Conservation (phyloP, 139 green algal species). For the Eudorina sp. region DNA sequence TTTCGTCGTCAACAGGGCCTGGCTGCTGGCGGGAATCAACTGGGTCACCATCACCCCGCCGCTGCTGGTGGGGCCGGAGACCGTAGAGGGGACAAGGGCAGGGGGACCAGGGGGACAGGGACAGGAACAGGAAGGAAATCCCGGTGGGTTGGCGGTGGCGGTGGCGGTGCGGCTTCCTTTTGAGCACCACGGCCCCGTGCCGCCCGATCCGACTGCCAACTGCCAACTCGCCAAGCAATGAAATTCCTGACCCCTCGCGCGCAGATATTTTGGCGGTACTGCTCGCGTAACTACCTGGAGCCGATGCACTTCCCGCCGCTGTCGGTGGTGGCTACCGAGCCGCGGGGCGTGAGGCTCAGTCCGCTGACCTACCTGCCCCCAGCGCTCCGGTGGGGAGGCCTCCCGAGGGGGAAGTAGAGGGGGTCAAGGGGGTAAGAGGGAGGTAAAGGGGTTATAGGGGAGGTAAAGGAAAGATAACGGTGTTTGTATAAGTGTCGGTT, state of each 20-base stretch:
- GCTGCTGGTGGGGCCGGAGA: neutral
- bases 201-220: too few relatives aligned
- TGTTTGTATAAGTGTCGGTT: too few relatives aligned
- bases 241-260: too few relatives aligned
- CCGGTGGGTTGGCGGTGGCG: too few relatives aligned
- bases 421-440: too few relatives aligned
- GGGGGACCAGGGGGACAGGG: neutral
- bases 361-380: neutral
- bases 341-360: neutral
- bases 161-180: too few relatives aligned
- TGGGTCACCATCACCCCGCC: neutral
- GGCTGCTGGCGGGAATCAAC: neutral
- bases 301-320: slow-evolving; percentile 1
- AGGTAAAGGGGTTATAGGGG: too few relatives aligned
- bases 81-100: neutral
- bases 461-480: too few relatives aligned
- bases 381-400: neutral
- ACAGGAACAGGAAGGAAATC: too few relatives aligned
- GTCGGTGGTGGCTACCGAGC: neutral
- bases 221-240: too few relatives aligned
- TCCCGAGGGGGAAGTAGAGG: too few relatives aligned
- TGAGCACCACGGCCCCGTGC: too few relatives aligned
- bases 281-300: neutral
- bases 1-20: slow-evolving; percentile 6
- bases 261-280: slow-evolving; percentile 20